These are phyloP conservation scores for Thielaviopsis populi DNA, from an alignment of 2,329 filamentous ascomycete species.

Conservation along the genomic window DNA sequence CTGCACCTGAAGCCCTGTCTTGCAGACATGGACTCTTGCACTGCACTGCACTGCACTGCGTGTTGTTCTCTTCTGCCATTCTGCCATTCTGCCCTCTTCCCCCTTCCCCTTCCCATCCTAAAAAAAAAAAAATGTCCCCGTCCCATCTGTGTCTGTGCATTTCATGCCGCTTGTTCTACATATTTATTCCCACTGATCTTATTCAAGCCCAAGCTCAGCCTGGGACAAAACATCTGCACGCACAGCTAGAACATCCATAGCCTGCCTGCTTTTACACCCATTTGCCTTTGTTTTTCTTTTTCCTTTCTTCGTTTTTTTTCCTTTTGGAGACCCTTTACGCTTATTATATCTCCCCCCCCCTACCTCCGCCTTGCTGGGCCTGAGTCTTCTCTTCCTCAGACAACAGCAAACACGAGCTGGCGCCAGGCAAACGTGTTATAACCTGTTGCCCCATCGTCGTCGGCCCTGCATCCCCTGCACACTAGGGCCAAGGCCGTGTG, in stretches of 20 bases:
- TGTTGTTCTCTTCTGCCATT: not conserved
- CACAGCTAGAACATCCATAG: not conserved
- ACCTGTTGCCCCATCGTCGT: not conserved
- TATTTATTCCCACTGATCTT: not conserved
- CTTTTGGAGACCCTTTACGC: not conserved
- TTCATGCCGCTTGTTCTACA: not conserved
- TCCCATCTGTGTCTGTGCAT: constrained; percentile 1
- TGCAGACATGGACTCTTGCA: not conserved
- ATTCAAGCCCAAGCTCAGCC: not conserved
- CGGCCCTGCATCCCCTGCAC: not conserved
- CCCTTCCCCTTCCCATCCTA: not conserved
- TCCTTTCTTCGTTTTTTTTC: not conserved
- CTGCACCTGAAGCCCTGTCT: not conserved
- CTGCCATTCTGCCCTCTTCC: not conserved
- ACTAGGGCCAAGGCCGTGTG: not conserved
- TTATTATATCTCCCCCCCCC: not conserved
- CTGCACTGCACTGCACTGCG: not conserved
- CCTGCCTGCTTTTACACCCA: not conserved
- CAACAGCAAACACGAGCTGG: constrained; percentile 10
- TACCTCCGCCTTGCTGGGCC: too few relatives aligned
- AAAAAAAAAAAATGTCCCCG: constrained; percentile 2
- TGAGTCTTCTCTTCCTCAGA: too few relatives aligned
- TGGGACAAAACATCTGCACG: not conserved
- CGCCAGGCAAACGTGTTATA: not conserved
- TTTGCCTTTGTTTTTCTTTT: not conserved